phyloP scores from a whole-genome alignment of 106 monocot genomes.

The Amphibolis antarctica region DNA sequence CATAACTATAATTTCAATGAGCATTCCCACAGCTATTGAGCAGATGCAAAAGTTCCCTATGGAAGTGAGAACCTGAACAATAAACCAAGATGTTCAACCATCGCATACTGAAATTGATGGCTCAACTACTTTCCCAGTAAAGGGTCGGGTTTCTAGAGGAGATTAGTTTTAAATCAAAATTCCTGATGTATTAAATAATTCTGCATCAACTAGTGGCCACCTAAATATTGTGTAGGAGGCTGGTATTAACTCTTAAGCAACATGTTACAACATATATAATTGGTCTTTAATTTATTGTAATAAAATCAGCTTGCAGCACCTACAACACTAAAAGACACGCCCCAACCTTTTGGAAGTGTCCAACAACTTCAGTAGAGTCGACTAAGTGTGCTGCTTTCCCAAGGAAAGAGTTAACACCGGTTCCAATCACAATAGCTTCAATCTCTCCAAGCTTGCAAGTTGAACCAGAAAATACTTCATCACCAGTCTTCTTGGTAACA shows the following conservation, averaged over 20 bases:
- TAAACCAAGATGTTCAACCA: neutral
- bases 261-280: no score
- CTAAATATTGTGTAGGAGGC: no score
- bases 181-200: no score
- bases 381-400: conserved; percentile 59
- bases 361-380: conserved; percentile 47
- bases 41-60: conserved; percentile 71
- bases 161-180: no score
- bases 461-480: conserved; percentile 55
- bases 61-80: conserved; percentile 26
- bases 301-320: no score
- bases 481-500: conserved; percentile 49
- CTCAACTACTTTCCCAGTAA: no score
- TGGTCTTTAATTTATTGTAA: no score
- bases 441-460: conserved; percentile 67
- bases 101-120: no score
- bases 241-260: no score
- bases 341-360: conserved; percentile 62
- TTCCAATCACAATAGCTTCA: conserved; percentile 57
- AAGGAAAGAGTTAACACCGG: conserved; percentile 50
- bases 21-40: conserved; percentile 44
- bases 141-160: no score
- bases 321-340: neutral
- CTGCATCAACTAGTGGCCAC: no score
- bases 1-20: conserved; percentile 58